Percentiles rank a stretch among this genome's conserved stretches.
phyloP scores from a whole-genome alignment of 106 monocot species.

The Cymbidium sinense region DNA sequence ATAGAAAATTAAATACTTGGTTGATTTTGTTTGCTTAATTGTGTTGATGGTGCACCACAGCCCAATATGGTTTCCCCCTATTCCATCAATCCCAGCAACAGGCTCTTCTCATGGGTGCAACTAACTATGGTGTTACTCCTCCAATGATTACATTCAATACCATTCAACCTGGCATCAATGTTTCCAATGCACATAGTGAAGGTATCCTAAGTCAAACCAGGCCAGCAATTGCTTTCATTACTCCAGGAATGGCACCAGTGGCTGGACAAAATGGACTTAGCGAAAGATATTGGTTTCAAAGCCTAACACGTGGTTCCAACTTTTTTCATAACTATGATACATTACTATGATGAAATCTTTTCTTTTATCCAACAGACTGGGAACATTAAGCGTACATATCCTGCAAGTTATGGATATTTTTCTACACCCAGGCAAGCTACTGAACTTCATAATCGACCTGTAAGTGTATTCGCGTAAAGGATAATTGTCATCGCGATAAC shows the following conservation, averaged over 20 bases:
- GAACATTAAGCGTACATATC: constrained; percentile 23
- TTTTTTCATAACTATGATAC: too few species aligned
- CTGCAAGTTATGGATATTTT: constrained; percentile 32
- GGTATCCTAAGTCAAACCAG: constrained; percentile 33
- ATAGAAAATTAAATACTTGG: not conserved
- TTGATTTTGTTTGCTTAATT: not conserved
- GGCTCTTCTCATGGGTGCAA: constrained; percentile 64
- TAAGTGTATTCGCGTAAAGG: not conserved
- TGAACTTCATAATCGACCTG: not conserved
- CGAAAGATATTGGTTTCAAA: constrained; percentile 35
- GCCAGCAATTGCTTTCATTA: constrained; percentile 30
- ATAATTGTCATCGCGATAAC: not conserved
- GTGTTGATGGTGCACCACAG: not conserved
- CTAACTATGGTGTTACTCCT: constrained; percentile 43
- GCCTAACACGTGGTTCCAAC: not conserved
- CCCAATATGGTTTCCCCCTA: too few species aligned
- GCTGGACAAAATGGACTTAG: constrained; percentile 27
- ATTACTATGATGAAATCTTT: too few species aligned
- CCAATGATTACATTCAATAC: constrained; percentile 23
- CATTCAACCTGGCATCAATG: too few species aligned
- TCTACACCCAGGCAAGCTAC: constrained; percentile 38
- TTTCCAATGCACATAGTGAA: too few species aligned
- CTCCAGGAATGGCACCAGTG: constrained; percentile 29
- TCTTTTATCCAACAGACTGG: too few species aligned
- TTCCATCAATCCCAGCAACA: constrained; percentile 89